These are phyloP conservation scores for Brassica napus DNA, from an alignment of 345 rosid species.

Conservation along the genomic window DNA sequence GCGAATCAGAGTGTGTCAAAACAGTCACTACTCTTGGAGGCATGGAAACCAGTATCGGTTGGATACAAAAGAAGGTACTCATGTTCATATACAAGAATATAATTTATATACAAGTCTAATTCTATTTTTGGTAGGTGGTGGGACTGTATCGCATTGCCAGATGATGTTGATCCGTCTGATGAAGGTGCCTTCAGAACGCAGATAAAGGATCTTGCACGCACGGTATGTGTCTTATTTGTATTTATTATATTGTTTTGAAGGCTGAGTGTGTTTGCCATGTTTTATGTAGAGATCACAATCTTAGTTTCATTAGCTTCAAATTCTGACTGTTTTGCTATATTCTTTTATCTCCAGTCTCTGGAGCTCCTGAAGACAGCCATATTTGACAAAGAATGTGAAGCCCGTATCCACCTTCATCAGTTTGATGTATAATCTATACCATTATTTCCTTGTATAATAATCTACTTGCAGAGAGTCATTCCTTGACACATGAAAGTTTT, in stretches of 20 bases:
- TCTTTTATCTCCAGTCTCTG: conserved; percentile 55
- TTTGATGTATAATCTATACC: background rate
- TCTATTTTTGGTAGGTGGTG: conserved; percentile 68
- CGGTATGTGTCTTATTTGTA: conserved; percentile 45
- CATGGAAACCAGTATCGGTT: conserved; percentile 88
- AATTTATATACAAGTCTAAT: background rate
- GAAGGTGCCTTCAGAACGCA: conserved; percentile 74
- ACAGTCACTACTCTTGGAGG: conserved; percentile 69
- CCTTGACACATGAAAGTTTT: conserved; percentile 77
- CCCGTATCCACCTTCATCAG: conserved; percentile 66
- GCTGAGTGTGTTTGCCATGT: background rate
- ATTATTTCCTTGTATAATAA: conserved; percentile 2
- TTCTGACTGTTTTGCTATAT: conserved; percentile 1
- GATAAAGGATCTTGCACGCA: conserved; percentile 71
- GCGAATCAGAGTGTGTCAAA: conserved; percentile 36
- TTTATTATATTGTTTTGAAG: background rate
- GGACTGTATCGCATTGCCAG: conserved; percentile 85
- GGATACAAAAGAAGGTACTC: conserved; percentile 82
- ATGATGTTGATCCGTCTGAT: conserved; percentile 70
- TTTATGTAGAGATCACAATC: conserved; percentile 6
- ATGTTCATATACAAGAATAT: background rate
- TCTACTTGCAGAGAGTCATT: conserved; percentile 17
- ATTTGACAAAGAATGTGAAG: conserved; percentile 79
- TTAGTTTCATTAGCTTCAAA: background rate
- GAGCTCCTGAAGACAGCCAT: conserved; percentile 78